phyloP scores from a whole-genome alignment of 257 asterid genomes.

The Lithospermum erythrorhizon region DNA sequence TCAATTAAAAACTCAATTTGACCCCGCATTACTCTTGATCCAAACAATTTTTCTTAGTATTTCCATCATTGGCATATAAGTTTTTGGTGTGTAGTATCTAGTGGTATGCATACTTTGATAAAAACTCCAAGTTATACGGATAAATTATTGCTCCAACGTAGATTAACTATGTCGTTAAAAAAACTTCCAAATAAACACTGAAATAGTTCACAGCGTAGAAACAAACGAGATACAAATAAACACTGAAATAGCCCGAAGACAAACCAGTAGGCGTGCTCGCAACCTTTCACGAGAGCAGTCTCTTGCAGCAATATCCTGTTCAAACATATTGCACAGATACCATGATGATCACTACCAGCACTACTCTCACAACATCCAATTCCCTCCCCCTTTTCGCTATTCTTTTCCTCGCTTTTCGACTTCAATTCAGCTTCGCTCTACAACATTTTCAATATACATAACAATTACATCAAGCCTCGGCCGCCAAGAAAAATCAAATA shows the following conservation, averaged over 20 bases:
- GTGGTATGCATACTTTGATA: no score
- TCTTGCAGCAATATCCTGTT: slow-evolving; percentile 65
- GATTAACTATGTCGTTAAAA: no score
- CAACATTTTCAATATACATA: neutral
- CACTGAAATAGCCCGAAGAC: slow-evolving; percentile 16
- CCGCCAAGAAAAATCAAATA: no score
- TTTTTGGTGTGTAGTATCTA: no score
- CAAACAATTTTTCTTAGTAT: no score
- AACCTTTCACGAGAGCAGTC: slow-evolving; percentile 94
- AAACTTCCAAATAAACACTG: neutral
- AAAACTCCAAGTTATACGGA: no score
- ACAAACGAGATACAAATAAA: neutral
- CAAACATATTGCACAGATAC: slow-evolving; percentile 74
- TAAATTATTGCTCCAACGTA: no score
- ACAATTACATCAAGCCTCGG: neutral
- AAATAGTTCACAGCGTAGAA: neutral
- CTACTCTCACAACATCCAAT: neutral
- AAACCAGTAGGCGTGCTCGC: slow-evolving; percentile 99
- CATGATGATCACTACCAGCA: slow-evolving; percentile 28
- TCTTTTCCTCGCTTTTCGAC: slow-evolving; percentile 5
- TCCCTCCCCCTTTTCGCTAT: neutral
- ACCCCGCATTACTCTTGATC: no score
- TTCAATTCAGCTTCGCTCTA: neutral
- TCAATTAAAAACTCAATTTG: no score
- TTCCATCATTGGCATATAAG: no score